Percentiles rank a stretch among this genome's conserved stretches.
Conservation (phyloP, 805 yeast species). For the Ogataea wickerhamii region DNA sequence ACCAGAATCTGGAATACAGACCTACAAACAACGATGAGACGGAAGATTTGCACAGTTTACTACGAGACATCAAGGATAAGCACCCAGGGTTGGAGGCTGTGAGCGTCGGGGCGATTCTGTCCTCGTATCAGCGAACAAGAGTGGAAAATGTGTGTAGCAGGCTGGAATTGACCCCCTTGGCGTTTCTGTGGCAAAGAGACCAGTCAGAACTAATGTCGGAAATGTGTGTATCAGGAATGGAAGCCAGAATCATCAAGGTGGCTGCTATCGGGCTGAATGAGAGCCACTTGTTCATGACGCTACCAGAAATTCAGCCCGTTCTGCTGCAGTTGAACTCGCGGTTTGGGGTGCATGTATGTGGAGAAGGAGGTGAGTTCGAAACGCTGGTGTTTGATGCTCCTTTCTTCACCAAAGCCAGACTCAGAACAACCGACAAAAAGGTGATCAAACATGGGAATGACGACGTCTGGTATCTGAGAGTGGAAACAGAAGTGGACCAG, state of each 20-base stretch:
- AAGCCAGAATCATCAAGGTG: slow-evolving; percentile 85
- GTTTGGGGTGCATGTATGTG: slow-evolving; percentile 91
- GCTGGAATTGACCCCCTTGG: slow-evolving; percentile 61
- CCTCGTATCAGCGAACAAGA: slow-evolving; percentile 91
- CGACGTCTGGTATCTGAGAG: slow-evolving; percentile 66
- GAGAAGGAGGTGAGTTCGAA: slow-evolving; percentile 99
- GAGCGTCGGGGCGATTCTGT: slow-evolving; percentile 92
- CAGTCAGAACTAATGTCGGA: slow-evolving; percentile 79
- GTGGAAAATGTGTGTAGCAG: slow-evolving; percentile 88
- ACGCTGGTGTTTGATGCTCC: slow-evolving; percentile 90
- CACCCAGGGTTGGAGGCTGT: slow-evolving; percentile 82
- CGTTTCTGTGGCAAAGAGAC: slow-evolving; percentile 88
- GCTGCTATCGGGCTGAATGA: slow-evolving; percentile 84
- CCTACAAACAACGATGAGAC: slow-evolving; percentile 78
- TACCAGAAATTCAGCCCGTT: slow-evolving; percentile 58
- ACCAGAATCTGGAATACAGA: slow-evolving; percentile 65
- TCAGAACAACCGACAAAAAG: slow-evolving; percentile 39
- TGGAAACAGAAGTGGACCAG: slow-evolving; percentile 44
- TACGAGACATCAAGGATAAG: slow-evolving; percentile 41
- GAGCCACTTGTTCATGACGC: slow-evolving; percentile 62
- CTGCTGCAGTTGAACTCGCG: slow-evolving; percentile 52
- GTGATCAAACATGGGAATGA: slow-evolving; percentile 50
- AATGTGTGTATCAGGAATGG: slow-evolving; percentile 63
- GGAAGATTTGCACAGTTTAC: slow-evolving; percentile 66
- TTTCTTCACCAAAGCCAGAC: slow-evolving; percentile 56